Evolutionary conservation across 495 filamentous ascomycete genomes (phyloP).

Genomic region (Cenococcum geophilum): DNA sequence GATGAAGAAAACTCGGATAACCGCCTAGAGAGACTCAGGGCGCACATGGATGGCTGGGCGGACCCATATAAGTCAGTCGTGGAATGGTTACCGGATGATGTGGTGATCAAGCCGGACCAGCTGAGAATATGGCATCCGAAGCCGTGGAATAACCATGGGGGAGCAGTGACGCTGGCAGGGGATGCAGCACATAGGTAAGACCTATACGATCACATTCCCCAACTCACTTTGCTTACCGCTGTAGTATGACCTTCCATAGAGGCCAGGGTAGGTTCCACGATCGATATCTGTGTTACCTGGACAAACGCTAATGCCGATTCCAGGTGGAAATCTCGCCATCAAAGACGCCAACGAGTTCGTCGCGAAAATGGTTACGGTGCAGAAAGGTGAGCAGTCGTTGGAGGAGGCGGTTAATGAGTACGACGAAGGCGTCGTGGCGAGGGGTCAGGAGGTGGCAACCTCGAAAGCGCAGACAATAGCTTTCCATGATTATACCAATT

Average conservation of each 20-base stretch:
- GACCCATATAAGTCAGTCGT: constrained; percentile 6
- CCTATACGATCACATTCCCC: background rate
- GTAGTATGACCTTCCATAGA: too few species aligned
- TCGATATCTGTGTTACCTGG: too few species aligned
- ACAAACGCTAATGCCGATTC: too few species aligned
- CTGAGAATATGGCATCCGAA: constrained; percentile 6
- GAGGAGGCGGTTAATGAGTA: background rate
- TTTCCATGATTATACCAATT: constrained; percentile 5
- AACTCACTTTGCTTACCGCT: too few species aligned
- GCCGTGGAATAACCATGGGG: constrained; percentile 5
- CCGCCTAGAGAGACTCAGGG: constrained; percentile 6
- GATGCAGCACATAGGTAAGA: constrained; percentile 8
- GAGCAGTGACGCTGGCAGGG: background rate
- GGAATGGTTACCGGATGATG: constrained; percentile 1
- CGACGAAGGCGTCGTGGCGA: constrained; percentile 1
- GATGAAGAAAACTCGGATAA: constrained; percentile 3
- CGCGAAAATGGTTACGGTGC: background rate
- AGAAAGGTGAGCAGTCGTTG: background rate
- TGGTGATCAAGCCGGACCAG: background rate
- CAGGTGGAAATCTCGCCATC: background rate
- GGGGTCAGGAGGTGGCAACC: constrained; percentile 2
- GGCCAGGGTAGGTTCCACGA: too few species aligned
- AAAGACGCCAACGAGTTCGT: constrained; percentile 6
- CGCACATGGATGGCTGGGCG: constrained; percentile 3
- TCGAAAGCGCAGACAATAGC: background rate